Base-by-base conservation (phyloP, 2,329 filamentous ascomycete species). In the Penicillium sp. region DNA sequence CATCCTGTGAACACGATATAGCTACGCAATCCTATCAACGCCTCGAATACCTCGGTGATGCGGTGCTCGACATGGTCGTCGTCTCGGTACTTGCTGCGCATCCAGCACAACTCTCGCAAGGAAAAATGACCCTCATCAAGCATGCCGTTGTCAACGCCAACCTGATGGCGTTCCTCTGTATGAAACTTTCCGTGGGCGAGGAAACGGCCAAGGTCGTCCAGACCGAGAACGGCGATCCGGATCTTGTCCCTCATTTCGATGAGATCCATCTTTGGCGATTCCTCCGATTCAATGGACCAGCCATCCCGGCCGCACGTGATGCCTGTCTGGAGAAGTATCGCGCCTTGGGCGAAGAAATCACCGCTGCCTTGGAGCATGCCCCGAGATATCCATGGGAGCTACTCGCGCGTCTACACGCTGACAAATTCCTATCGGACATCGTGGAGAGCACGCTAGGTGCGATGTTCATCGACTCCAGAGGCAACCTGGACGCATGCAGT, bases 31-130 rank as follows among this genome's bases (percentile, higher is more conserved):
- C 75, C 0, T 81, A 82, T 54, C 86, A 96, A 51, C 79, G 89
- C 0, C 76, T 96, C 1, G 91, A 96, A 58, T 95, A 93, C 55
- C 70, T 96, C 0, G 91, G 91, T 1, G 91, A 97, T 53, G 79
- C 88, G 0, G 72, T 96, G 2, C 78, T 97, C 0, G 91, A 97
- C 63, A 77, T 81, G 52, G 71, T 95, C 39, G 71, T 96, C 33
- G 80, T 87, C 6, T 58, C 60, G 8, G 50, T 80, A 0, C 47
- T 64, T 7, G 47, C 53, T 16, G 18, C 37, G 1, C 48, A 61
- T 21, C 40, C 52, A 0, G 59, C 63, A 2, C 58, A 73, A 2
- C 64, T 79, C 8, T 62, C 70, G 2, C 77, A 79, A 34, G 67
- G 72, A 33, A 68, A 77, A n/a, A 87, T 97, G 79, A 88, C 94